Percentiles rank a stretch among this genome's conserved stretches.
Evolutionary conservation across 805 yeast genomes (phyloP).

Genomic region (Komagataella mondaviorum): DNA sequence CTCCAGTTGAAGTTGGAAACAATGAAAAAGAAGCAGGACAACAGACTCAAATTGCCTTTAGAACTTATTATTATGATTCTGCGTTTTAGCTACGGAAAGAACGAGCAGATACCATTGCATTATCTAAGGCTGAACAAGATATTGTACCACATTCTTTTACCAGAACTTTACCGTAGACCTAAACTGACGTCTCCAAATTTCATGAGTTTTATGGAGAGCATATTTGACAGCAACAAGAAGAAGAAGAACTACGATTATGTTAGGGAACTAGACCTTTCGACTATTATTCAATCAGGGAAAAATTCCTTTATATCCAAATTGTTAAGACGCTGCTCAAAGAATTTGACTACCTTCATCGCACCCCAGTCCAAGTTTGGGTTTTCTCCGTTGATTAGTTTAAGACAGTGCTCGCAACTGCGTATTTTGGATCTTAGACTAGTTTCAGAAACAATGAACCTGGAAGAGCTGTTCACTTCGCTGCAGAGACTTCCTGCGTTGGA

Average conservation of each 20-base stretch:
- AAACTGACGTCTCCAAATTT: conserved; percentile 54
- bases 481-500: conserved; percentile 47
- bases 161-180: conserved; percentile 55
- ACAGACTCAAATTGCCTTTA: conserved; percentile 25
- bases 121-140: conserved; percentile 46
- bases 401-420: conserved; percentile 50
- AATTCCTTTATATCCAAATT: conserved; percentile 81
- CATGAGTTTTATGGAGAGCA: conserved; percentile 54
- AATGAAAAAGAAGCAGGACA: conserved; percentile 5
- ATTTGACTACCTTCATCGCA: conserved; percentile 61
- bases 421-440: conserved; percentile 73
- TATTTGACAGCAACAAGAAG: conserved; percentile 32
- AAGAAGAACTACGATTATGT: conserved; percentile 46
- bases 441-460: conserved; percentile 78
- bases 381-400: conserved; percentile 74
- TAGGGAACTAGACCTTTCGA: conserved; percentile 54
- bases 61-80: conserved; percentile 33
- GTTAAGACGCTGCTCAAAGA: conserved; percentile 59
- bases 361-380: conserved; percentile 94
- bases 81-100: conserved; percentile 7
- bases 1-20: conserved; percentile 7
- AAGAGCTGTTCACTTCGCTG: conserved; percentile 68
- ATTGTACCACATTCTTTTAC: conserved; percentile 49
- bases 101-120: conserved; percentile 26
- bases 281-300: conserved; percentile 81